Base-by-base conservation (phyloP, 2,329 filamentous ascomycete genomes). In the Dactylellina sp. region DNA sequence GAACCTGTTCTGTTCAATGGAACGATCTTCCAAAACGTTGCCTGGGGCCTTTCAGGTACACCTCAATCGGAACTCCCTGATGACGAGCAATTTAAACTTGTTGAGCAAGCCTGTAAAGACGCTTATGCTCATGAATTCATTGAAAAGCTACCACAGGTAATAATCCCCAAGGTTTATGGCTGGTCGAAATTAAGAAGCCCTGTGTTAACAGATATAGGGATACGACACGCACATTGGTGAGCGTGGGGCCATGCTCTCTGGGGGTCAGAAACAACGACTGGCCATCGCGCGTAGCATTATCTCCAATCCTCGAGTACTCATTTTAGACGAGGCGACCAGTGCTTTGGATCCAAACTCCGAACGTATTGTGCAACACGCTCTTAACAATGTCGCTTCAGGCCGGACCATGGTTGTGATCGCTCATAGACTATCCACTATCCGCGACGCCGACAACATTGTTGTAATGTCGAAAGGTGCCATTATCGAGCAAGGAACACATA, bases 261-360 rank as follows among this genome's bases (percentile, higher is more conserved):
- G 91, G 12, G 92, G 92, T 0, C 91, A 96, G 80, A 86, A 91
- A n/a, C 92, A 96, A 80, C 87, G 92, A 2, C 85, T 96, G 22
- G 89, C 91, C 1, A 92, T 93, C 74, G 90, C 90, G 0, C 84
- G 90, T 5, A 88, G 88, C 11, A 87, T 92, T 18, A 84, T 92
- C 61, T 86, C 88, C 50, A 83, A 87, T 55, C 89, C 90, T 0
- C 82, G 83, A 0, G 86, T 93, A 0, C 81, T 93, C 1, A 85
- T 92, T 5, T 82, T 95, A 5, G 90, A 94, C 77, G 90, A 94
- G 80, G 91, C 91, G 0, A 93, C 90, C 0, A 90, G 87, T 68
- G 88, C 89, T 16, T 85, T 87, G 53, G 84, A 86, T 47, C 83
- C 85, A 1, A 82, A 84, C 1, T 82, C 84, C n/a, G 85, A 87